These are phyloP conservation scores for Rhizophora mangle DNA, from an alignment of 345 rosid genomes.

Conservation along the genomic window DNA sequence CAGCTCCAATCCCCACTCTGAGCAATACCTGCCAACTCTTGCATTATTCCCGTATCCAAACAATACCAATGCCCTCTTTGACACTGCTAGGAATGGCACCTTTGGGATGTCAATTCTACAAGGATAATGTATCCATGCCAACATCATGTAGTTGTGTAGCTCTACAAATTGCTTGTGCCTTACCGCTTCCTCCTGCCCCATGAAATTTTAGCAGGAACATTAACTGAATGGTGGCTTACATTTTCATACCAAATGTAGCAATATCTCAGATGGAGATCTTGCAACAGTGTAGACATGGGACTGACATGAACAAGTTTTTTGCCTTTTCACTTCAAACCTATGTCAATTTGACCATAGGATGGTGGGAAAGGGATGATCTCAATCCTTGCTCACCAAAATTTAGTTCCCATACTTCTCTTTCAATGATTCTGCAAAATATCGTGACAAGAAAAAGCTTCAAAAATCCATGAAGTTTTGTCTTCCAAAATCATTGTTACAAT, in stretches of 20 bases:
- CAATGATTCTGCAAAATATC: conserved; percentile 28
- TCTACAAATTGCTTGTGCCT: too few relatives aligned
- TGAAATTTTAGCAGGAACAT: conserved; percentile 6
- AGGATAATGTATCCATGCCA: too few relatives aligned
- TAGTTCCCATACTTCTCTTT: conserved; percentile 32
- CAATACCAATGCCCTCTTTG: too few relatives aligned
- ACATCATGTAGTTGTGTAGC: too few relatives aligned
- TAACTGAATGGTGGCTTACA: not conserved
- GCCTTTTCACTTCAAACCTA: not conserved
- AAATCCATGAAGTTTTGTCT: not conserved
- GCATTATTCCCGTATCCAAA: too few relatives aligned
- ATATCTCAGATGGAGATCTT: not conserved
- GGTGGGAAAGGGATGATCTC: not conserved
- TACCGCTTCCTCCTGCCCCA: not conserved
- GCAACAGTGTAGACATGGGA: not conserved
- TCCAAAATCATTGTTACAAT: not conserved
- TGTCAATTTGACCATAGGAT: not conserved
- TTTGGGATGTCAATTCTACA: too few relatives aligned
- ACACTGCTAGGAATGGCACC: too few relatives aligned
- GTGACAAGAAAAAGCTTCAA: not conserved
- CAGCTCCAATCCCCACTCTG: too few relatives aligned
- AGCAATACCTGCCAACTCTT: too few relatives aligned
- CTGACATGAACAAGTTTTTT: not conserved
- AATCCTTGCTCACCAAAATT: conserved; percentile 6
- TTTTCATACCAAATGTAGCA: not conserved